Evolutionary conservation across 2,329 filamentous ascomycete species (phyloP).

Genomic region (Sporothrix pallida): DNA sequence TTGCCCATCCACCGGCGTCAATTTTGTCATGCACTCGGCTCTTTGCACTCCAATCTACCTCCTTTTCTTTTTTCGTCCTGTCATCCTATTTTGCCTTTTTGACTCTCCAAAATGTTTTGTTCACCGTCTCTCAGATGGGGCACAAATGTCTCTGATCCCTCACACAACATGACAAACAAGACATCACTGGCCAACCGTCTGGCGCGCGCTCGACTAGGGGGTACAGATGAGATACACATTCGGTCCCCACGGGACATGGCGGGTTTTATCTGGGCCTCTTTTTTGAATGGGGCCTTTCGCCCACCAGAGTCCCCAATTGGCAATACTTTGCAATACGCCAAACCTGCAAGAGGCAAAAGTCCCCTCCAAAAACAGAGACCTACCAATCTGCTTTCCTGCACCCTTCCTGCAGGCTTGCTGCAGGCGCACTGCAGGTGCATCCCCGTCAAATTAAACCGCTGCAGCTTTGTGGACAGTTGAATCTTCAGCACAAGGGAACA

Average conservation of each 20-base stretch:
- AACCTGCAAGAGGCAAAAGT: too few species aligned
- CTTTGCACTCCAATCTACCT: neutral
- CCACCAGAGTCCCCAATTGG: neutral
- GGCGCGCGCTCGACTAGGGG: conserved; percentile 24
- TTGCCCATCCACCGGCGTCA: conserved; percentile 1
- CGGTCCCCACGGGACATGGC: conserved; percentile 23
- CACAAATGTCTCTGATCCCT: conserved; percentile 7
- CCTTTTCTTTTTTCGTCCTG: conserved; percentile 8
- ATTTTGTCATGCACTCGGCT: conserved; percentile 20
- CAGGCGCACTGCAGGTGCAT: conserved; percentile 24
- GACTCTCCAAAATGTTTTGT: too few species aligned
- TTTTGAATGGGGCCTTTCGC: neutral
- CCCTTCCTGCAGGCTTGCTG: conserved; percentile 32
- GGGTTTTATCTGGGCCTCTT: conserved; percentile 20
- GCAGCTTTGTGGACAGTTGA: conserved; percentile 26
- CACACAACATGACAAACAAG: conserved; percentile 20
- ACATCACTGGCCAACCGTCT: conserved; percentile 19
- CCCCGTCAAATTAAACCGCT: conserved; percentile 33
- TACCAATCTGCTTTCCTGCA: conserved; percentile 21
- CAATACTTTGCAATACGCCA: neutral
- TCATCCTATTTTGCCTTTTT: neutral
- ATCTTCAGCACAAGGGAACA: conserved; percentile 18
- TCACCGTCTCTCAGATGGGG: neutral
- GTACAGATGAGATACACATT: conserved; percentile 14
- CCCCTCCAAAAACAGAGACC: neutral